Base-by-base conservation (phyloP, 2,329 filamentous ascomycete genomes). In the Sclerotinia spermophila region DNA sequence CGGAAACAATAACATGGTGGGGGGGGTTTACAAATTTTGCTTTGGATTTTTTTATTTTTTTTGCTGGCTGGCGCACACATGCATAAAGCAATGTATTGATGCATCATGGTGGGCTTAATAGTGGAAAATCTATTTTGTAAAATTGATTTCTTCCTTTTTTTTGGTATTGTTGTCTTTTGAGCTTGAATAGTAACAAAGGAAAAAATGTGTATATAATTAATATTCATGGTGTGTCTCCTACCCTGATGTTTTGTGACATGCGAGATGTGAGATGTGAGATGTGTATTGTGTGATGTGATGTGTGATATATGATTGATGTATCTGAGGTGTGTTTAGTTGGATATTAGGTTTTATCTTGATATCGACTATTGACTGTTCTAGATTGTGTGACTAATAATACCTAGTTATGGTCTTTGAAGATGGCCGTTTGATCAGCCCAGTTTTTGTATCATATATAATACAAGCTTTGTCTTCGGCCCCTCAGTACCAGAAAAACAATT, bases 61-160 rank as follows among this genome's bases (percentile, higher is more conserved):
- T 73, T 75, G 68, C 72, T 74, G 70, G 69, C 56, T 75, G 73
- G 73, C 67, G 67, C 67, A 69, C 48, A 69, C 67, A 38, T 65
- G 71, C 73, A 73, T 70, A 67, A 53, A 61, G 68, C 67, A 65
- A 64, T 70, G 68, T 69, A 66, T 65, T 72, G 71, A 75, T 75
- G 73, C 75, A 74, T 75, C 73, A 76, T 75, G 72, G 74, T 58
- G 74, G 74, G 65, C 72, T 74, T 78, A 78, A 77, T 78, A 78
- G 74, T 73, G 75, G 73, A 75, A 55, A 60, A 75, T 75, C 76
- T 73, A 75, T 75, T 76, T 72, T 75, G 72, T 74, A 71, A 71
- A 74, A 67, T 60, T 55, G 67, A 59, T 65, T 35, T 27, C 5
- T 6, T 58, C 30, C 4, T 51, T 27, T 27, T 53, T 33, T 24